phyloP scores from a whole-genome alignment of 768 basidiomycete genomes.

The Mycena galericulata region DNA sequence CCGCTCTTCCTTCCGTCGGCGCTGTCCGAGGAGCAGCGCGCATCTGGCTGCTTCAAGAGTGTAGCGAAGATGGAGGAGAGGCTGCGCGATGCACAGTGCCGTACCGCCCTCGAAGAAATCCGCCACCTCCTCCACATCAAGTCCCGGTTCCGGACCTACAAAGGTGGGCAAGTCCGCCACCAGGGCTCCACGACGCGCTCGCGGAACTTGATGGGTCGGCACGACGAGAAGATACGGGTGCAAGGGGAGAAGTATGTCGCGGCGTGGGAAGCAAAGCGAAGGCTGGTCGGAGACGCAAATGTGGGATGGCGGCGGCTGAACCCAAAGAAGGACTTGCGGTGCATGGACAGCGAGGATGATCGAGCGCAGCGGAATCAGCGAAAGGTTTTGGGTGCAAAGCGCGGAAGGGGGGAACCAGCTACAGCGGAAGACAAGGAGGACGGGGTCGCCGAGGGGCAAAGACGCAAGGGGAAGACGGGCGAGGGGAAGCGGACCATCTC shows the following conservation, averaged over 20 bases:
- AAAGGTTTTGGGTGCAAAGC: too few relatives aligned
- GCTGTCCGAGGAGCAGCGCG: not conserved
- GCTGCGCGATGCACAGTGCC: constrained; percentile 21
- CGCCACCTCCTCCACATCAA: too few relatives aligned
- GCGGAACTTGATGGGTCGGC: not conserved
- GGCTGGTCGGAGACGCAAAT: too few relatives aligned
- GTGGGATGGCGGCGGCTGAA: too few relatives aligned
- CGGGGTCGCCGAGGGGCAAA: too few relatives aligned
- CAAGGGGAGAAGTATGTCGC: constrained; percentile 1
- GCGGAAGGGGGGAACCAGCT: too few relatives aligned
- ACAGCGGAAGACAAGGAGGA: too few relatives aligned
- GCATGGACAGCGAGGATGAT: too few relatives aligned
- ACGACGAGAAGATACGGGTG: not conserved
- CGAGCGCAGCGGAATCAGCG: too few relatives aligned
- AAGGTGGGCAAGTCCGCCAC: not conserved
- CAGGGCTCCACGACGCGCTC: constrained; percentile 22
- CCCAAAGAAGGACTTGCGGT: too few relatives aligned
- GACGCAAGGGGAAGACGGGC: too few relatives aligned
- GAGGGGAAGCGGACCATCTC: too few relatives aligned
- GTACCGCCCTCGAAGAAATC: not conserved
- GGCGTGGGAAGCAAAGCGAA: not conserved
- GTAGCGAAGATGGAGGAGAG: constrained; percentile 5
- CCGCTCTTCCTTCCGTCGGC: not conserved
- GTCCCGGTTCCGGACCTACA: not conserved
- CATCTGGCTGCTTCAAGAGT: not conserved